phyloP scores from a whole-genome alignment of 129 eudicot species.

The Centella asiatica region DNA sequence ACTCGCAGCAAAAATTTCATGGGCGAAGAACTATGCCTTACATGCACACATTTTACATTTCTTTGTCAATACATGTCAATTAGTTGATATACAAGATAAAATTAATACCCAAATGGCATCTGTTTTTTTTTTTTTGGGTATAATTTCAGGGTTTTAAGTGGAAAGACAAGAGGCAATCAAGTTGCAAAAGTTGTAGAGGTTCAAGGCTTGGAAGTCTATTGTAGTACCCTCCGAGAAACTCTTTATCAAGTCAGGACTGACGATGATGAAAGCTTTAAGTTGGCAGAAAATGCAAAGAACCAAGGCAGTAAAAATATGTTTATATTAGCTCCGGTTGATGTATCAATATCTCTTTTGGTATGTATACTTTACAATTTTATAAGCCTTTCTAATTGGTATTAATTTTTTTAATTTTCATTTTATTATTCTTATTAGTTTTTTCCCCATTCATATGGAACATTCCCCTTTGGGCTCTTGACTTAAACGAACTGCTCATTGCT shows the following conservation, averaged over 20 bases:
- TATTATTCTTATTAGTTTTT: no score
- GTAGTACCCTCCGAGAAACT: slow-evolving; percentile 34
- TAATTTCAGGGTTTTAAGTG: slow-evolving; percentile 45
- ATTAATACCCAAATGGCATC: neutral
- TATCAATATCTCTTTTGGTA: slow-evolving; percentile 77
- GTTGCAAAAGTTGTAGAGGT: slow-evolving; percentile 81
- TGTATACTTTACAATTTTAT: no score
- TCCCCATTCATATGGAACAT: neutral
- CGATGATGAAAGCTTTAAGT: slow-evolving; percentile 23
- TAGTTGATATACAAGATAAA: no score
- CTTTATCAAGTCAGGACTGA: slow-evolving; percentile 23
- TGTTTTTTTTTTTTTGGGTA: slow-evolving; percentile 5
- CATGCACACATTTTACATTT: no score
- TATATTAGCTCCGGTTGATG: slow-evolving; percentile 68
- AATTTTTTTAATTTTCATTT: no score
- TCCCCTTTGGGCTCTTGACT: neutral
- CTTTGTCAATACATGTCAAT: no score
- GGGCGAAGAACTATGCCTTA: neutral
- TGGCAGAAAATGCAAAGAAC: slow-evolving; percentile 21
- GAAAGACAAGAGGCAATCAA: slow-evolving; percentile 62
- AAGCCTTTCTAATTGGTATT: no score
- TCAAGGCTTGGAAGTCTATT: slow-evolving; percentile 72
- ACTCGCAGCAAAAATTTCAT: neutral
- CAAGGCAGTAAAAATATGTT: slow-evolving; percentile 29
- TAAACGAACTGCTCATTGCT: no score